phyloP scores from a whole-genome alignment of 1,284 basidiomycete genomes.

The Cryptococcus sp. region DNA sequence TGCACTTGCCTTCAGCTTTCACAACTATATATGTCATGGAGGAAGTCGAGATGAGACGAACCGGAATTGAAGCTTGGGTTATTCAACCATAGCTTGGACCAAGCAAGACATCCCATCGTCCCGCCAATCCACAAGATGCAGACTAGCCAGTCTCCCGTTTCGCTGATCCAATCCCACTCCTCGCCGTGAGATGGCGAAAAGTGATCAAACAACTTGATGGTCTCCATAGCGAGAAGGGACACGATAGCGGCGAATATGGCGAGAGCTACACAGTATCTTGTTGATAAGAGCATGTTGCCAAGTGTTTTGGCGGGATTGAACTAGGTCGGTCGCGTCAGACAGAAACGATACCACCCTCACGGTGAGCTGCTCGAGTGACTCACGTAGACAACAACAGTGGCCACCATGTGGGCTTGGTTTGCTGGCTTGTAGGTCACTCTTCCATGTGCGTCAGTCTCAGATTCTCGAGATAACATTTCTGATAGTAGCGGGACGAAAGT shows the following conservation, averaged over 20 bases:
- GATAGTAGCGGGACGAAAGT: slow-evolving; percentile 72
- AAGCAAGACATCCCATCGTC: slow-evolving; percentile 78
- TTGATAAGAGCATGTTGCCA: slow-evolving; percentile 76
- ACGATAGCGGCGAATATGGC: slow-evolving; percentile 79
- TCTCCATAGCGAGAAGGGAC: slow-evolving; percentile 76
- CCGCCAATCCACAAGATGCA: slow-evolving; percentile 78
- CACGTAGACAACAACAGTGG: slow-evolving; percentile 70
- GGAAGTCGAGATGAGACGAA: slow-evolving; percentile 43
- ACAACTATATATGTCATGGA: background rate
- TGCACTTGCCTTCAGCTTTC: slow-evolving; percentile 35
- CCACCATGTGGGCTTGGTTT: slow-evolving; percentile 83
- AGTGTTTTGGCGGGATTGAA: slow-evolving; percentile 68
- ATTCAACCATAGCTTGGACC: slow-evolving; percentile 74
- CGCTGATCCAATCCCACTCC: slow-evolving; percentile 46
- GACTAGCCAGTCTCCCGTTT: slow-evolving; percentile 55
- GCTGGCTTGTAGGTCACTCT: slow-evolving; percentile 59
- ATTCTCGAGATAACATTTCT: slow-evolving; percentile 38
- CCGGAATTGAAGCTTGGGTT: slow-evolving; percentile 92
- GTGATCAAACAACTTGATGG: slow-evolving; percentile 74
- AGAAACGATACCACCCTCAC: background rate
- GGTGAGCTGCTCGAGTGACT: slow-evolving; percentile 16
- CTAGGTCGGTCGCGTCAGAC: slow-evolving; percentile 22
- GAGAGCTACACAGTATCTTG: slow-evolving; percentile 48
- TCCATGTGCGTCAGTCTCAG: slow-evolving; percentile 58
- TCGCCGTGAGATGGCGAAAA: slow-evolving; percentile 45